Base-by-base conservation (phyloP, 164 flowering plant species). In the Platanus orientalis region DNA sequence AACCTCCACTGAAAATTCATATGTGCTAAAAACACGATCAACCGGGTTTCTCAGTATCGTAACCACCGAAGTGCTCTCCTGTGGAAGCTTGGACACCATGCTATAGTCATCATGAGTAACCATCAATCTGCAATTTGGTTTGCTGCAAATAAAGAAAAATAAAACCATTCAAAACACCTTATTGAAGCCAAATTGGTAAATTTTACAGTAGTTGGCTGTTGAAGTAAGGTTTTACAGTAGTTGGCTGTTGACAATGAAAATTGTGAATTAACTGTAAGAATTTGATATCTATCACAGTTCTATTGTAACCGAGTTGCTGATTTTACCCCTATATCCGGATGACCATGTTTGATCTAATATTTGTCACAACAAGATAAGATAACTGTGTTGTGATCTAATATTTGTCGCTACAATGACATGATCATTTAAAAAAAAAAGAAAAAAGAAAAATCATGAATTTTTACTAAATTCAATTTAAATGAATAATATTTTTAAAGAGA, bases 31-130 rank as follows among this genome's bases (percentile, higher is more conserved):
- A n/a, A 95, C 88, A 63, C 99, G 94, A 58, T 90, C 96, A 70
- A 88, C 62, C 45, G 99, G 99, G 69, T 85, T 77, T 72, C 99
- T 84, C 27, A 92, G 80, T 71, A 92, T 84, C 34, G 99, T 89
- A 64, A 92, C 88, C 57, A 90, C 92, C 21, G 99, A 92, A 32
- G 97, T 86, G 70, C 72, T 87, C 69, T 84, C 85, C 79, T 63
- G 84, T 1, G 97, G 94, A 65, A 95, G 86, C 74, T 87, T 86
- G 57, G 86, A 76, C 81, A 82, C 82, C 83, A 95, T 64, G 73
- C 97, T 92, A 76, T 92, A 95, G 74, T 95, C 99, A 75, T 95
- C 97, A 78, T 95, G 99, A 57, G 96, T 88, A 62, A 71, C 89
- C 80, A 95, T 75, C 60, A 95, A 74, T 59, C 90, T 78, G 81